Conservation (phyloP, 805 yeast species). For the Lipomyces japonicus region DNA sequence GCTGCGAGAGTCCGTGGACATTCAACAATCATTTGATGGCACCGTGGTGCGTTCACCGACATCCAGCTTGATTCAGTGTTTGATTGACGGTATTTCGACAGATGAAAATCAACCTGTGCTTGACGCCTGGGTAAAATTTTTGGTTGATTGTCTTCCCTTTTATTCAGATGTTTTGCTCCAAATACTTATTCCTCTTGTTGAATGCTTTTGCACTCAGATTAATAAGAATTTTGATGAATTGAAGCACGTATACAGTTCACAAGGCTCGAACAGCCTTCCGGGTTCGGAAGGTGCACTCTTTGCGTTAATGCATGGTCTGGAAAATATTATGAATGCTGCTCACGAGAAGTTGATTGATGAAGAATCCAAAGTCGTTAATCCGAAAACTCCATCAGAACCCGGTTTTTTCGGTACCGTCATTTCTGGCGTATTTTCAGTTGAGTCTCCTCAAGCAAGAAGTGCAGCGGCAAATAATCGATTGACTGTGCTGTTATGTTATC, state of each 20-base stretch:
- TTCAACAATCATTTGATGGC: conserved; percentile 6
- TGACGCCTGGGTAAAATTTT: conserved; percentile 49
- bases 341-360: conserved; percentile 44
- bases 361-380: conserved; percentile 20
- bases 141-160: conserved; percentile 50
- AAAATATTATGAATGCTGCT: conserved; percentile 57
- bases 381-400: conserved; percentile 38
- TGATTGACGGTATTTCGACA: conserved; percentile 48
- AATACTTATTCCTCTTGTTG: conserved; percentile 52
- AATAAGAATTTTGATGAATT: conserved; percentile 37
- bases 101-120: conserved; percentile 45
- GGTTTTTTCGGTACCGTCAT: conserved; percentile 55
- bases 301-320: conserved; percentile 53
- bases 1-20: conserved; percentile 25
- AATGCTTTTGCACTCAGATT: conserved; percentile 47
- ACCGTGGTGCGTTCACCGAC: conserved; percentile 15
- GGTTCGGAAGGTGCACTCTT: conserved; percentile 41
- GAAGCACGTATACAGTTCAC: conserved; percentile 21
- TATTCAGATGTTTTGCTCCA: conserved; percentile 53
- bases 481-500: conserved; percentile 60
- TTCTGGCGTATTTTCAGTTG: conserved; percentile 74
- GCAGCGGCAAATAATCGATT: conserved; percentile 53
- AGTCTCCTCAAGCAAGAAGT: conserved; percentile 46
- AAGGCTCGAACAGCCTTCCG: conserved; percentile 3
- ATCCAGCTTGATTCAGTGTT: conserved; percentile 38